phyloP scores from a whole-genome alignment of 345 rosid species.

The Linum trigynum region DNA sequence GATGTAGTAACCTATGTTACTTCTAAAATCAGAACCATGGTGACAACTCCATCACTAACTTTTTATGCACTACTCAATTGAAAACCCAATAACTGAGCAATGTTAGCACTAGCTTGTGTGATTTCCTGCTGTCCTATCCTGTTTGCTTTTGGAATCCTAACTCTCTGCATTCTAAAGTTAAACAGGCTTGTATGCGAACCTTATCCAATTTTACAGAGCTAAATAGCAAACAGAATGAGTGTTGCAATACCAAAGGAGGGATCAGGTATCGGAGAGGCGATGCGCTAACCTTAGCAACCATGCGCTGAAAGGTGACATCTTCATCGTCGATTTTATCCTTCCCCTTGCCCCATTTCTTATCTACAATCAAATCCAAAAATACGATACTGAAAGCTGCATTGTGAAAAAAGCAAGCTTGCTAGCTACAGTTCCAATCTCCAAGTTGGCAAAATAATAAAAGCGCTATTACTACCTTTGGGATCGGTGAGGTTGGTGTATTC shows the following conservation, averaged over 20 bases:
- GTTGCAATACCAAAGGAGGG: no score
- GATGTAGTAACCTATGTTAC: no score
- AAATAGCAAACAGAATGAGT: no score
- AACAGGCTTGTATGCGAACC: no score
- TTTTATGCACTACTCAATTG: not conserved
- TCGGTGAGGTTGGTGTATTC: slow-evolving; percentile 94
- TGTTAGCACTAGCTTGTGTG: not conserved
- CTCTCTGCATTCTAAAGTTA: no score
- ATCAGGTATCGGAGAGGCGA: slow-evolving; percentile 42
- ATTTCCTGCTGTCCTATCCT: no score
- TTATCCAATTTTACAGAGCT: no score
- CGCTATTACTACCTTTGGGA: slow-evolving; percentile 55
- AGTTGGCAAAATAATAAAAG: not conserved
- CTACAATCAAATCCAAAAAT: slow-evolving; percentile 20
- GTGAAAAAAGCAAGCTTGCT: not conserved
- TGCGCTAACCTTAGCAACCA: slow-evolving; percentile 98
- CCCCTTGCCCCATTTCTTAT: slow-evolving; percentile 79
- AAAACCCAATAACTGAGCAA: no score
- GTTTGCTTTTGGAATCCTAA: no score
- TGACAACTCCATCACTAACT: not conserved
- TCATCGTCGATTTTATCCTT: slow-evolving; percentile 90
- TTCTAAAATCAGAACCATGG: no score
- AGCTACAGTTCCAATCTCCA: not conserved
- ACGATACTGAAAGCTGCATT: not conserved
- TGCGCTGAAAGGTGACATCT: slow-evolving; percentile 91